Evolutionary conservation across 257 asterid species (phyloP).

Genomic region (Capsicum baccatum): DNA sequence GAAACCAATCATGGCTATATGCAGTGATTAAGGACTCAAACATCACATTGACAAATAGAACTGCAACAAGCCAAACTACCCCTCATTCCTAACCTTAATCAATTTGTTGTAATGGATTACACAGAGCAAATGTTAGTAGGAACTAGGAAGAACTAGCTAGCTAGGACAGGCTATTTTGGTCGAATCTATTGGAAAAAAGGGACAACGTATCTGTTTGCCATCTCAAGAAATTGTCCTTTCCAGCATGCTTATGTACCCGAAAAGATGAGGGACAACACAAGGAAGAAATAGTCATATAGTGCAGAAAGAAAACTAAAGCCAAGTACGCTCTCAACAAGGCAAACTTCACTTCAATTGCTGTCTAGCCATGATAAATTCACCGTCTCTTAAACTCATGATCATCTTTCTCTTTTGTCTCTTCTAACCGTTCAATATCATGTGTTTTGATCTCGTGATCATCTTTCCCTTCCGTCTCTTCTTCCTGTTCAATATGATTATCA

Average conservation of each 20-base stretch:
- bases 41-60: not conserved
- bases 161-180: not conserved
- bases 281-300: not conserved
- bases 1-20: not conserved
- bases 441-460: slow-evolving; percentile 47
- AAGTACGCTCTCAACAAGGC: not conserved
- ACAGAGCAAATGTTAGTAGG: not conserved
- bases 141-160: not conserved
- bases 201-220: not conserved
- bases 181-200: not conserved
- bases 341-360: not conserved
- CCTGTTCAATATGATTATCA: slow-evolving; percentile 43
- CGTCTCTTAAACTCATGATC: slow-evolving; percentile 49
- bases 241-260: slow-evolving; percentile 15
- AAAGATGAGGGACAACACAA: not conserved
- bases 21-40: not conserved
- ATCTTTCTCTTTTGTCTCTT: slow-evolving; percentile 37
- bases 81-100: not conserved
- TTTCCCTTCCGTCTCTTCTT: slow-evolving; percentile 33
- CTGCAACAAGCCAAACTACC: not conserved
- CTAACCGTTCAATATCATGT: slow-evolving; percentile 44
- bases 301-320: not conserved
- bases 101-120: slow-evolving; percentile 19
- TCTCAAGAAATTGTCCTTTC: not conserved
- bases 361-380: slow-evolving; percentile 35